phyloP scores from a whole-genome alignment of 805 yeast genomes.

The Priceomyces fermenticarens region DNA sequence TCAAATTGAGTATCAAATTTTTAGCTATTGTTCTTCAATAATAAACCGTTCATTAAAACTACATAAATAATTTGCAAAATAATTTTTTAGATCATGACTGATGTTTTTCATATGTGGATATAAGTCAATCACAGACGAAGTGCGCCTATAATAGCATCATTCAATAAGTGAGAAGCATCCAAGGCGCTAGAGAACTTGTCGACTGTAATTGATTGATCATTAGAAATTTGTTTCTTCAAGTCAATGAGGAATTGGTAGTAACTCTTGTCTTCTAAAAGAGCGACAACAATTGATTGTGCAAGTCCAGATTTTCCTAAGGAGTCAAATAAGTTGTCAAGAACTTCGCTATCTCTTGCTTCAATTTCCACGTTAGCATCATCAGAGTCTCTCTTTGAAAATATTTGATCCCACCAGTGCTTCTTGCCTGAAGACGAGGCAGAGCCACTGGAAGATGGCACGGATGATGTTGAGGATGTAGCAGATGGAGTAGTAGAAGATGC shows the following conservation, averaged over 20 bases:
- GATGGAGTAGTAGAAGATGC: constrained; percentile 6
- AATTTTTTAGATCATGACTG: too few species aligned
- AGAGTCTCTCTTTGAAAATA: background rate
- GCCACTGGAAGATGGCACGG: constrained; percentile 3
- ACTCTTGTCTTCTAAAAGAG: constrained; percentile 18
- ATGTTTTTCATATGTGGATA: too few species aligned
- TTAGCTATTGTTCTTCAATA: too few species aligned
- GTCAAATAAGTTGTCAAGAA: constrained; percentile 21
- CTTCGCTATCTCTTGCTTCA: constrained; percentile 14
- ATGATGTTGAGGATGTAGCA: constrained; percentile 7
- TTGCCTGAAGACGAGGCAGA: background rate
- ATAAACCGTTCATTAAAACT: too few species aligned
- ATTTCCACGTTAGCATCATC: constrained; percentile 4
- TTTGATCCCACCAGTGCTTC: background rate
- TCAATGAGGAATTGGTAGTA: constrained; percentile 22
- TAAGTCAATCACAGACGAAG: too few species aligned
- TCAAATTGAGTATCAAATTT: too few species aligned
- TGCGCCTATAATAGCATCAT: constrained; percentile 13
- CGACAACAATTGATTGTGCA: constrained; percentile 23
- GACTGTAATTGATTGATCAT: constrained; percentile 16
- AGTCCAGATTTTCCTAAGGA: constrained; percentile 28
- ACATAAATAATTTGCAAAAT: too few species aligned
- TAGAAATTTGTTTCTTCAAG: constrained; percentile 18
- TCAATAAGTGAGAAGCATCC: constrained; percentile 13
- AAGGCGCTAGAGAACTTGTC: constrained; percentile 13